Evolutionary conservation across 176 grass and related monocot genomes (phyloP).

Genomic region (Areca catechu): DNA sequence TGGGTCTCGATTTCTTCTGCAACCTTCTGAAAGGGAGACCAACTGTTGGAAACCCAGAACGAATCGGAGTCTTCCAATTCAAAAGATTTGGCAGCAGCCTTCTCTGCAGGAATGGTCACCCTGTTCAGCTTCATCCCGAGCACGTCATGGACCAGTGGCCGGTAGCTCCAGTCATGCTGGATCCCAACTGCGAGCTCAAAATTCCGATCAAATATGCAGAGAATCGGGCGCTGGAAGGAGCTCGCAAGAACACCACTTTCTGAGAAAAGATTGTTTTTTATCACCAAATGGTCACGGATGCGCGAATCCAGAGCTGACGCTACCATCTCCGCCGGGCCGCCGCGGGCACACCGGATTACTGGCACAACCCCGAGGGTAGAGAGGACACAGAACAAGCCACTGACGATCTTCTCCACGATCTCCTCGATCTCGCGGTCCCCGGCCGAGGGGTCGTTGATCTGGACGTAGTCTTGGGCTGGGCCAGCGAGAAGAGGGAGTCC

Average conservation of each 20-base stretch:
- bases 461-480: conserved; percentile 60
- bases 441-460: conserved; percentile 72
- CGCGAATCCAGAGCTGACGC: conserved; percentile 47
- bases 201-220: conserved; percentile 81
- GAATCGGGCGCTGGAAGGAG: conserved; percentile 71
- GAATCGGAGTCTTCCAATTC: conserved; percentile 78
- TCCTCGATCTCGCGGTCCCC: conserved; percentile 61
- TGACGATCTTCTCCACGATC: conserved; percentile 50
- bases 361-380: conserved; percentile 68
- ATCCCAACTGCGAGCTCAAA: conserved; percentile 69
- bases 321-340: conserved; percentile 82
- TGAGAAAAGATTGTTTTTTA: conserved; percentile 76
- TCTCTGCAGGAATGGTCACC: conserved; percentile 35
- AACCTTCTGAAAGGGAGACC: conserved; percentile 83
- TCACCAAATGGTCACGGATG: conserved; percentile 68
- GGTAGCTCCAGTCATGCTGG: conserved; percentile 93
- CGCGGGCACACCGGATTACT: conserved; percentile 69
- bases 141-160: conserved; percentile 76
- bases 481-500: conserved; percentile 78
- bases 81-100: conserved; percentile 48
- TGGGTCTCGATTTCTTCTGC: conserved; percentile 69
- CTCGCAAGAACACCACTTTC: conserved; percentile 36
- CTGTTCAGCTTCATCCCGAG: conserved; percentile 67
- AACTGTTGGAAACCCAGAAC: conserved; percentile 80
- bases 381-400: conserved; percentile 62